Evolutionary conservation across 2,329 filamentous ascomycete genomes (phyloP), one percentile per base, ranked within the genome.

Genomic region (Sphaceloma murrayae): DNA sequence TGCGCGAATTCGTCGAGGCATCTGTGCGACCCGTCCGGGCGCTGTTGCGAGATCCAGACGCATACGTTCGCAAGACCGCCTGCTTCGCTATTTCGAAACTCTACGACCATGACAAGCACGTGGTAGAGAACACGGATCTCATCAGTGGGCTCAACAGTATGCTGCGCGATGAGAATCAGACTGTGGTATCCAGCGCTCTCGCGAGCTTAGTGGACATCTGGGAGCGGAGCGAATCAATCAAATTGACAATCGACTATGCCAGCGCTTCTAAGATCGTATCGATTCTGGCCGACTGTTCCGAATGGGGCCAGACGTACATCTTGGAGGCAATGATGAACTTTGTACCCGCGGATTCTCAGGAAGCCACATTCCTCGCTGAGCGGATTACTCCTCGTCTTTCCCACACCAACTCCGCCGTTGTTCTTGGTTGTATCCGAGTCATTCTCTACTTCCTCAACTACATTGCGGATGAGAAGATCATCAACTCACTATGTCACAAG

Each of bases 281-380:
- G 32, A 96, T 98, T 49, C 66, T 98, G 17, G 82, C 91, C 1
- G 91, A 98, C 61, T 96, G 91, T 67, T 96, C 91, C 13, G 91
- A 98, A 73, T 98, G 91, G 91, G 89, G 91, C 31, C 91, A 98
- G 68, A 95, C 89, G 16, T 98, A 98, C 62, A 96, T 98, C 46
- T 74, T 98, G 6, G 91, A 98, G 66, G 88, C 91, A 14, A 73
- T 98, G 56, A 96, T 96, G 84, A 91, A 89, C 16, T 98, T 96
- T 60, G 84, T 96, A 10, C 91, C 91, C 4, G 86, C 94, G 63
- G 88, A 96, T 56, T 81, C 82, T 0, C 75, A 79, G 27, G 91
- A 98, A 65, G 89, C 91, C 3, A 74, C 86, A 5, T 72, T 98
- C 11, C 73, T 98, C 30, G 91, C 91, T 8, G 91, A 98, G 63